phyloP scores from a whole-genome alignment of 179 eudicot species.

The Spergularia azorica region DNA sequence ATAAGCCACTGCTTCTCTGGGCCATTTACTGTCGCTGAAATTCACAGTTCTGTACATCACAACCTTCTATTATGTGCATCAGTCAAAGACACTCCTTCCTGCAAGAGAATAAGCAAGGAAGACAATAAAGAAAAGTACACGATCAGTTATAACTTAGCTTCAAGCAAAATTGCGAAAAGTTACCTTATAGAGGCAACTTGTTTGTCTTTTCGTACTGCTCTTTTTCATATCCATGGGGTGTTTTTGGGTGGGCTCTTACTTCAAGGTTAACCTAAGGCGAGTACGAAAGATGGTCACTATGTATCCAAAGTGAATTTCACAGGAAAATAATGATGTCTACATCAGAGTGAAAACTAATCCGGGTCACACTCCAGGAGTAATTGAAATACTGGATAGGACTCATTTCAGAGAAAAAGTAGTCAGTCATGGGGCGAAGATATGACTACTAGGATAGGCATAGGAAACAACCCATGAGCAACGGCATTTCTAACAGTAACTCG shows the following conservation, averaged over 20 bases:
- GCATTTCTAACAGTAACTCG: not conserved
- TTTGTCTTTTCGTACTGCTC: conserved; percentile 4
- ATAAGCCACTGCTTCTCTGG: not conserved
- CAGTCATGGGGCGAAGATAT: not conserved
- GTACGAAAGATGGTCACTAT: not conserved
- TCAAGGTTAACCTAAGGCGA: conserved; percentile 5
- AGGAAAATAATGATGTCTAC: too few relatives aligned
- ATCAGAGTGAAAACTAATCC: too few relatives aligned
- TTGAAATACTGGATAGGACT: too few relatives aligned
- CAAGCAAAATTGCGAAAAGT: not conserved
- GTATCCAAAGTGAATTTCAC: not conserved
- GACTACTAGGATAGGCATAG: not conserved
- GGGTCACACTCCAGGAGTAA: too few relatives aligned
- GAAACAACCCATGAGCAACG: not conserved
- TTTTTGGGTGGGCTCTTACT: not conserved
- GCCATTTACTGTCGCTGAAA: not conserved
- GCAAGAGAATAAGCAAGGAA: conserved; percentile 16
- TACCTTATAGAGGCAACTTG: conserved; percentile 20
- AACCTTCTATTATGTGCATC: conserved; percentile 37
- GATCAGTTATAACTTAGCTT: conserved; percentile 2
- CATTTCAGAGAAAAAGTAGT: too few relatives aligned
- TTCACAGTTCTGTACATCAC: conserved; percentile 15
- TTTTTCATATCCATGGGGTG: not conserved
- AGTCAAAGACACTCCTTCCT: conserved; percentile 36
- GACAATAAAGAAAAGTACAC: not conserved